Percentiles rank a stretch among this genome's conserved stretches.
These are phyloP conservation scores for Neostapfia colusana DNA, from an alignment of 176 grass and related monocot genomes.

Conservation along the genomic window DNA sequence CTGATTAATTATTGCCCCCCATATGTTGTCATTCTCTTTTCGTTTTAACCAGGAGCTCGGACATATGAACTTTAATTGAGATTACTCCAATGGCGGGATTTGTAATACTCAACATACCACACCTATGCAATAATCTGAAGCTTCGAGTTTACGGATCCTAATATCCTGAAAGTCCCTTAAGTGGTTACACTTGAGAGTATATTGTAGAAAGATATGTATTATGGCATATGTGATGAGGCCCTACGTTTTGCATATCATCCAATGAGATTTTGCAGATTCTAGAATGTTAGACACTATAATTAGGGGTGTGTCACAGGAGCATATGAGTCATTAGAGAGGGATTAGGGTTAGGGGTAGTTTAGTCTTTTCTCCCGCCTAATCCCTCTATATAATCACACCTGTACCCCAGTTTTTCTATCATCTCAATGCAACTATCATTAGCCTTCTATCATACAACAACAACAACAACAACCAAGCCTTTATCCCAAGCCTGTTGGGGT, in stretches of 20 bases:
- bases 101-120: conserved; percentile 3
- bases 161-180: neutral
- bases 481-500: no score
- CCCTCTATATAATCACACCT: no score
- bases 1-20: conserved; percentile 17
- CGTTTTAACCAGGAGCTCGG: neutral
- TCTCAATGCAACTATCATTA: no score
- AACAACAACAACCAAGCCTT: no score
- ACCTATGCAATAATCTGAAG: neutral
- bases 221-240: neutral
- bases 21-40: neutral
- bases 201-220: neutral
- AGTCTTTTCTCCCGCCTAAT: no score
- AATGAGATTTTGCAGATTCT: conserved; percentile 13
- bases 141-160: neutral
- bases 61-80: neutral
- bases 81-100: neutral
- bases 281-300: no score
- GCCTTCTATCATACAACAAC: no score
- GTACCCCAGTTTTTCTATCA: no score
- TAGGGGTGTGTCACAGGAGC: no score
- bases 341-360: no score
- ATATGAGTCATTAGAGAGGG: no score
- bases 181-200: neutral
- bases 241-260: conserved; percentile 8